phyloP scores from a whole-genome alignment of 2,329 filamentous ascomycete species.

The Colletotrichum cuscutae region DNA sequence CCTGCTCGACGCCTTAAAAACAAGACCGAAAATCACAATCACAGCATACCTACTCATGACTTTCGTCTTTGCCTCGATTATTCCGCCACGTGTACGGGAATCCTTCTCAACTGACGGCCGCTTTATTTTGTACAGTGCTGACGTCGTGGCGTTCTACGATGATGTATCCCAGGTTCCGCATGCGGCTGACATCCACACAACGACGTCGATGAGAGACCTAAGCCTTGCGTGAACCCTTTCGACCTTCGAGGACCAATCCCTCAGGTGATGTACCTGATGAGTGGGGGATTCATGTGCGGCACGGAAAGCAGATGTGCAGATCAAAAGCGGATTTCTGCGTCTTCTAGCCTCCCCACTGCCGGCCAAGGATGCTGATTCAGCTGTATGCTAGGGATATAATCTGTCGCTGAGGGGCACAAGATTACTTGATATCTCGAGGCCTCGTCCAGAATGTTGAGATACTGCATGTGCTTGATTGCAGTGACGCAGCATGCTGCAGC shows the following conservation, averaged over 20 bases:
- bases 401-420: background rate
- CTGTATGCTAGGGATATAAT: background rate
- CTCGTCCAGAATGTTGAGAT: background rate
- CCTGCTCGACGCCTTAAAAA: background rate
- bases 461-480: background rate
- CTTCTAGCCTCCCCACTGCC: conserved; percentile 24
- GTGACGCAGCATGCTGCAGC: background rate
- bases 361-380: background rate
- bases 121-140: background rate
- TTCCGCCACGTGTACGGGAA: background rate
- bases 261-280: background rate
- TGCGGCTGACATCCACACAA: conserved; percentile 20
- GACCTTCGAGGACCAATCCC: background rate
- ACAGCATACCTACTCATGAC: conserved; percentile 5
- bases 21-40: background rate
- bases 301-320: conserved; percentile 26
- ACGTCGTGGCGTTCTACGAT: background rate
- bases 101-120: background rate
- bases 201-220: conserved; percentile 7
- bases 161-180: background rate
- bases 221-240: background rate
- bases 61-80: background rate
- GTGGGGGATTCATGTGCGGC: conserved; percentile 26
- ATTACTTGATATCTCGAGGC: background rate
- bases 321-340: conserved; percentile 33